Evolutionary conservation across 2,329 filamentous ascomycete genomes (phyloP).

Genomic region (Ambrosiella xylebori): DNA sequence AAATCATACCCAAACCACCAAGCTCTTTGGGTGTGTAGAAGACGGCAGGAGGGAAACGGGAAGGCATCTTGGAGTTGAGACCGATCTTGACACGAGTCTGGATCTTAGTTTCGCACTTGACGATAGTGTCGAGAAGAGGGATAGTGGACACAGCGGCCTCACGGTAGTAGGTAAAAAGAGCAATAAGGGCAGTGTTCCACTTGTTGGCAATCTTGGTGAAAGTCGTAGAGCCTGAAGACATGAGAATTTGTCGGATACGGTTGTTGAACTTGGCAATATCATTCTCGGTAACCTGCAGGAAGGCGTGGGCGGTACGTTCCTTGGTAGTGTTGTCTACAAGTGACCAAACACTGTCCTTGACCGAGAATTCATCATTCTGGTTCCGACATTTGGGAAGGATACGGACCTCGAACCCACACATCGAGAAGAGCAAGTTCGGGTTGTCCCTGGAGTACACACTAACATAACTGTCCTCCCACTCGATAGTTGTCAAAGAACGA

Average conservation of each 20-base stretch:
- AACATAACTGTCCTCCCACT: constrained; percentile 97
- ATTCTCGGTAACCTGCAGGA: constrained; percentile 93
- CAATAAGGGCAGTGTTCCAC: constrained; percentile 96
- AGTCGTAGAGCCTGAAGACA: constrained; percentile 98
- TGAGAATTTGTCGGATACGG: constrained; percentile 90
- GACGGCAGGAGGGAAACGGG: constrained; percentile 90
- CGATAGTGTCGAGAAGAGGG: constrained; percentile 84
- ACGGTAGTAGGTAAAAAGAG: constrained; percentile 95
- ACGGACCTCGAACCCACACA: constrained; percentile 94
- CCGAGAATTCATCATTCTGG: constrained; percentile 85
- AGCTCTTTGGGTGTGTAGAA: constrained; percentile 98
- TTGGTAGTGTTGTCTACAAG: constrained; percentile 92
- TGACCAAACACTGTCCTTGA: constrained; percentile 97
- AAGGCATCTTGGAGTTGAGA: constrained; percentile 98
- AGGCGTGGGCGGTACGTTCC: constrained; percentile 91
- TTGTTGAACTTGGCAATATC: constrained; percentile 99
- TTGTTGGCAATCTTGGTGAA: constrained; percentile 99
- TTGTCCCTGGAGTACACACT: constrained; percentile 98
- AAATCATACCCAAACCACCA: constrained; percentile 96
- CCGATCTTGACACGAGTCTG: constrained; percentile 98
- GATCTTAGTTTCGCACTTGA: constrained; percentile 99
- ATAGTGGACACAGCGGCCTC: constrained; percentile 95
- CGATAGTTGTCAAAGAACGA: constrained; percentile 86
- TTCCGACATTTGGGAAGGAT: constrained; percentile 92
- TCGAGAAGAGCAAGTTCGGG: constrained; percentile 89